Percentiles rank a stretch among this genome's conserved stretches.
phyloP scores from a whole-genome alignment of 352 stramenopile genomes.

The Phytophthora pisi region DNA sequence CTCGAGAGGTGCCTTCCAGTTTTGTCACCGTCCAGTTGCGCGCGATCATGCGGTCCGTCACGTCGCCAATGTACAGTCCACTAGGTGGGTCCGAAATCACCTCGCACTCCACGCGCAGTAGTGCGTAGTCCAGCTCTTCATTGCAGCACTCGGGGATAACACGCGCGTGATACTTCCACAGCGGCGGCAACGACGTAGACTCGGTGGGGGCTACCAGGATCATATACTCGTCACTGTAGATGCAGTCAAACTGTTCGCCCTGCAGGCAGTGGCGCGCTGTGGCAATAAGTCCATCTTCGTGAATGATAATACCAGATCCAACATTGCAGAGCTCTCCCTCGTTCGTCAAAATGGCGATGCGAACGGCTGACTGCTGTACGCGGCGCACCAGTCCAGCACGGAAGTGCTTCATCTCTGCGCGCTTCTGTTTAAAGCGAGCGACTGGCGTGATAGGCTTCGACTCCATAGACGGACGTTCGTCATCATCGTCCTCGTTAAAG shows the following conservation, averaged over 20 bases:
- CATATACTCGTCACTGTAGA: conserved; percentile 90
- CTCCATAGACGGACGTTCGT: conserved; percentile 73
- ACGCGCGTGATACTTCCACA: conserved; percentile 87
- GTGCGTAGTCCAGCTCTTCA: conserved; percentile 83
- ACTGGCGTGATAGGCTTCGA: conserved; percentile 70
- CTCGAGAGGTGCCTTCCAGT: conserved; percentile 71
- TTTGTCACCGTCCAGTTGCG: conserved; percentile 85
- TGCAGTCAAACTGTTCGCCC: conserved; percentile 87
- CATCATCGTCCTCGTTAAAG: conserved; percentile 83
- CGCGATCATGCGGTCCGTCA: conserved; percentile 87
- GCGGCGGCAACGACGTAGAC: conserved; percentile 73
- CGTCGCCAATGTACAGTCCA: conserved; percentile 89
- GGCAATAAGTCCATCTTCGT: conserved; percentile 79
- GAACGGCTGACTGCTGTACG: conserved; percentile 86
- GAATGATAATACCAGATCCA: conserved; percentile 86
- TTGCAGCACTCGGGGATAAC: conserved; percentile 86
- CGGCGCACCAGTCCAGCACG: conserved; percentile 82
- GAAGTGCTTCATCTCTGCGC: conserved; percentile 87
- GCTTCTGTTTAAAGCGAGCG: conserved; percentile 81
- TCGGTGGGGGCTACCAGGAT: conserved; percentile 85
- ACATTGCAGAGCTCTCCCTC: conserved; percentile 88
- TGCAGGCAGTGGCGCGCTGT: conserved; percentile 83
- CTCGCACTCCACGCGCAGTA: conserved; percentile 84
- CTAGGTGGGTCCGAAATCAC: conserved; percentile 86
- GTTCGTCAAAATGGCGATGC: conserved; percentile 85